Evolutionary conservation across 768 basidiomycete genomes (phyloP), one percentile per base, ranked within the genome.

Genomic region (Agaricus bisporus): DNA sequence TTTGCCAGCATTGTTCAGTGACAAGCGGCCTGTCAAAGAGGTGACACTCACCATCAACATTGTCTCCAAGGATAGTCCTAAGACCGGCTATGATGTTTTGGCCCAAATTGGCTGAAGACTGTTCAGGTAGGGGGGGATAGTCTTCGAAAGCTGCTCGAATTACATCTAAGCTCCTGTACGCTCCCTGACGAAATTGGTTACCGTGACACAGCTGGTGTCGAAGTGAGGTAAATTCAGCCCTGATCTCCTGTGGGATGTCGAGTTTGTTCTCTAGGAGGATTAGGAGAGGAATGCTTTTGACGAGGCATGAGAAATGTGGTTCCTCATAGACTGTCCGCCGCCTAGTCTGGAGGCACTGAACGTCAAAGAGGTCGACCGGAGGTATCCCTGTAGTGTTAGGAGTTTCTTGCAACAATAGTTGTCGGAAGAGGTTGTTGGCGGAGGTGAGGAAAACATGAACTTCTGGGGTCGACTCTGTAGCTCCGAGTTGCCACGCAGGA

Each of bases 131-230:
- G 49, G 77, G 76, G 20, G 86, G 70, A 6, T 80, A 76, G 22
- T 76, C 72, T 60, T 88, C 87, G 48, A 91, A 90, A 0, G 84
- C 83, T 56, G 74, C 70, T 41, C 85, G 77, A 38, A 89, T 81
- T 1, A 81, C 77, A 56, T 85, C 85, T 36, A 91, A 73, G 62
- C 91, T 86, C 10, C 85, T 78, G 59, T 87, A 88, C 29, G 85
- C 84, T 0, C 83, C 88, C 61, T 83, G 81, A 5, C 87, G 81
- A 66, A 91, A 91, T n/a, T 81, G 79, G 22, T 73, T 70, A 47
- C 79, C 76, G 55, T 80, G 75, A 60, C 85, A 90, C 7, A 89
- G 72, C 4, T 70, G 68, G 50, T 74, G 69, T 8, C 88, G 80
- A 47, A 92, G 73, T 15, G 69, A 68, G 41, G 70, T 72, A 8